Evolutionary conservation across 2,329 filamentous ascomycete species (phyloP).

Genomic region (Alternaria longipes): DNA sequence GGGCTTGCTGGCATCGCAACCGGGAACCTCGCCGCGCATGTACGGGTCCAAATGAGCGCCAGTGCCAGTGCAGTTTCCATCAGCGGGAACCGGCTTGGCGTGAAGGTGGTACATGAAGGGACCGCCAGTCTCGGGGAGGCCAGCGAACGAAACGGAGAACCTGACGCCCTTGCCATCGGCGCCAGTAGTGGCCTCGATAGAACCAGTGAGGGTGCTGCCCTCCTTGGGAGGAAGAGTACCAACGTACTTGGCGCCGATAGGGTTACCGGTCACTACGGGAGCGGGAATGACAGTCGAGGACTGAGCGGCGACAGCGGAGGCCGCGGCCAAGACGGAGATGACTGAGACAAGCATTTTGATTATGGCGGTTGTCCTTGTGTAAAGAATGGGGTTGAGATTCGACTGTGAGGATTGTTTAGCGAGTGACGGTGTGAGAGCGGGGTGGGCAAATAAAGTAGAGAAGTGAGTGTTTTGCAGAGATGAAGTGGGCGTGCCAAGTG

Average conservation of each 20-base stretch:
- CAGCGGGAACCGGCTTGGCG: slow-evolving; percentile 52
- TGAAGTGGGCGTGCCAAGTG: slow-evolving; percentile 13
- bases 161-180: slow-evolving; percentile 52
- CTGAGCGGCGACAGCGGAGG: slow-evolving; percentile 42
- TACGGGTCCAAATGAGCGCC: slow-evolving; percentile 56
- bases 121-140: slow-evolving; percentile 54
- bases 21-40: slow-evolving; percentile 50
- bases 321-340: slow-evolving; percentile 41
- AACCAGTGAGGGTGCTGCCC: slow-evolving; percentile 47
- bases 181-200: slow-evolving; percentile 44
- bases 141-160: slow-evolving; percentile 53
- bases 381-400: slow-evolving; percentile 16
- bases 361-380: slow-evolving; percentile 19
- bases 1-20: slow-evolving; percentile 50
- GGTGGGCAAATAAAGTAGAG: slow-evolving; percentile 4
- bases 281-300: slow-evolving; percentile 34
- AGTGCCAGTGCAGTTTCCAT: slow-evolving; percentile 56
- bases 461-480: slow-evolving; percentile 4
- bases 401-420: slow-evolving; percentile 21
- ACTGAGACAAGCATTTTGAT: slow-evolving; percentile 45
- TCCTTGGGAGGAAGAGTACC: slow-evolving; percentile 49
- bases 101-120: slow-evolving; percentile 60
- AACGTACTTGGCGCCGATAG: slow-evolving; percentile 51
- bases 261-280: slow-evolving; percentile 49
- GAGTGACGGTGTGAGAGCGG: slow-evolving; percentile 9